Evolutionary conservation across 805 yeast genomes (phyloP).

Genomic region (Saccharomycopsis sp.): DNA sequence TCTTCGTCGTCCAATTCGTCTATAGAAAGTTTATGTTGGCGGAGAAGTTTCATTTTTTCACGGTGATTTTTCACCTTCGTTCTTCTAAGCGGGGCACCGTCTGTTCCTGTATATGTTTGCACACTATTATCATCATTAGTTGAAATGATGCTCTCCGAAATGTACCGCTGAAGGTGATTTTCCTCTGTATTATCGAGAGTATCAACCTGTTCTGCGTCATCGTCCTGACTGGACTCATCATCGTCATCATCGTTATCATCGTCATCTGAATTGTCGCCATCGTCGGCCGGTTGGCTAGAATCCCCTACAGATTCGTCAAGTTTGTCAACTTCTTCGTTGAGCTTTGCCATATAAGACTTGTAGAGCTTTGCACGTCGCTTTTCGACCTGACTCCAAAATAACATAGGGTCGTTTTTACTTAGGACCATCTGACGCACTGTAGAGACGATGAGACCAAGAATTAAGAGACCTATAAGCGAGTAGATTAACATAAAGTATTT

Average conservation of each 20-base stretch:
- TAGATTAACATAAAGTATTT: slow-evolving; percentile 55
- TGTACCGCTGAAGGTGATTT: not conserved
- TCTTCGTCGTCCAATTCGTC: slow-evolving; percentile 34
- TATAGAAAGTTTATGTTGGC: not conserved
- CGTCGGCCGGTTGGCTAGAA: slow-evolving; percentile 3
- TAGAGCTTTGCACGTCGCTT: slow-evolving; percentile 34
- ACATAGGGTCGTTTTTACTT: slow-evolving; percentile 53
- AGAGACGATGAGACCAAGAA: slow-evolving; percentile 67
- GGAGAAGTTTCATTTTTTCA: slow-evolving; percentile 10
- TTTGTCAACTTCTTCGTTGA: not conserved
- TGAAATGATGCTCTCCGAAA: not conserved
- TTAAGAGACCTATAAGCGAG: slow-evolving; percentile 62
- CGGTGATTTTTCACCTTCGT: slow-evolving; percentile 18
- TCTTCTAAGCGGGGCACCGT: not conserved
- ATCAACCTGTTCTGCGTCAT: not conserved
- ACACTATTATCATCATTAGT: not conserved
- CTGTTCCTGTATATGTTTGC: not conserved
- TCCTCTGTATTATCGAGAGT: not conserved
- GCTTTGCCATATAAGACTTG: slow-evolving; percentile 20
- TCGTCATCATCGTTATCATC: not conserved
- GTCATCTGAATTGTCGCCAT: not conserved
- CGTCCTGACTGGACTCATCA: not conserved
- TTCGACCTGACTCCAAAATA: slow-evolving; percentile 63
- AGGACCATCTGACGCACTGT: slow-evolving; percentile 61
- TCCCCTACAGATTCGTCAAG: slow-evolving; percentile 1